phyloP scores from a whole-genome alignment of 148 eudicot species.

The Selenicereus undatus region DNA sequence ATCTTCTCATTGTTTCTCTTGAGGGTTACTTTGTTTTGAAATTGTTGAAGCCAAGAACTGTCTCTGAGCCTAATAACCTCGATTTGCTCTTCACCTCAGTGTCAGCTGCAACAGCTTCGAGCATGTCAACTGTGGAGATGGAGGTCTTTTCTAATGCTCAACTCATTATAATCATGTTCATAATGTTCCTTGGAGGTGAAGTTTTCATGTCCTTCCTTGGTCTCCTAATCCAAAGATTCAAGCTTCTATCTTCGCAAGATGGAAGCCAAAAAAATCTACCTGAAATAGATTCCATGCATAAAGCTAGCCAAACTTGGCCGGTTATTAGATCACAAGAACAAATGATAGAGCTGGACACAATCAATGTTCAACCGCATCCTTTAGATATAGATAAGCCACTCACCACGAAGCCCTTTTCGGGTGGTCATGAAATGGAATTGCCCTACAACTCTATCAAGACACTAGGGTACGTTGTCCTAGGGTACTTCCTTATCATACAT shows the following conservation, averaged over 20 bases:
- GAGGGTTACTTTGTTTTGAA: constrained; percentile 34
- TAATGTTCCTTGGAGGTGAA: constrained; percentile 57
- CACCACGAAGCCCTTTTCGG: not conserved
- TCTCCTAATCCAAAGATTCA: constrained; percentile 28
- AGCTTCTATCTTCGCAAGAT: constrained; percentile 1
- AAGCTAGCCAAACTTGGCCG: not conserved
- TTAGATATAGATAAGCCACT: not conserved
- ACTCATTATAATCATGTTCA: constrained; percentile 36
- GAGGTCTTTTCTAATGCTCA: constrained; percentile 59
- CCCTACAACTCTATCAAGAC: constrained; percentile 32
- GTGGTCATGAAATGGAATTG: constrained; percentile 11
- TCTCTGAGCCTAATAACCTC: not conserved
- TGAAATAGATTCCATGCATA: not conserved
- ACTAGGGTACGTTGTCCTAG: constrained; percentile 38
- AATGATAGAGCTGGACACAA: constrained; percentile 13
- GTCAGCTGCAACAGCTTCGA: constrained; percentile 50
- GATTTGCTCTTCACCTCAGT: constrained; percentile 50
- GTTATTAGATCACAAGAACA: not conserved
- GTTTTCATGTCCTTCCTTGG: constrained; percentile 42
- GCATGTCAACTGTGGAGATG: constrained; percentile 66
- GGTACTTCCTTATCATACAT: constrained; percentile 30
- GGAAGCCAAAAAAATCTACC: not conserved
- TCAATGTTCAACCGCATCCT: not conserved
- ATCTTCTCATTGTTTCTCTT: constrained; percentile 27
- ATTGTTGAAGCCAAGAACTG: constrained; percentile 26